These are phyloP conservation scores for Talaromyces sp. DNA, from an alignment of 2,329 filamentous ascomycete species.

Conservation along the genomic window DNA sequence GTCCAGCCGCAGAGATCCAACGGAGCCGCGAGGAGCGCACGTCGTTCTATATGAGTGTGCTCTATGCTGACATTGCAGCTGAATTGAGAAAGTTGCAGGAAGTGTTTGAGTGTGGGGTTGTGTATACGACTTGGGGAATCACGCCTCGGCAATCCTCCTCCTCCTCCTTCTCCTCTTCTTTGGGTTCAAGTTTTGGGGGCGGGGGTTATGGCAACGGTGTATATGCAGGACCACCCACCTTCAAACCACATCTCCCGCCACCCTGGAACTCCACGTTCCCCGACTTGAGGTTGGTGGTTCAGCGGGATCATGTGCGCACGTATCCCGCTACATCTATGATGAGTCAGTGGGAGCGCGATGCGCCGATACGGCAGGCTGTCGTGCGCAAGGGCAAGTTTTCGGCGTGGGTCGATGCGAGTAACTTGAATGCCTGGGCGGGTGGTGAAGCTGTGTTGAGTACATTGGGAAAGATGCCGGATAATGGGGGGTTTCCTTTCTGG, in stretches of 20 bases:
- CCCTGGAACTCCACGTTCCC: constrained; percentile 39
- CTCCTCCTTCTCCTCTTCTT: neutral
- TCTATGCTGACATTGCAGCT: constrained; percentile 30
- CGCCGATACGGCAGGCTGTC: constrained; percentile 33
- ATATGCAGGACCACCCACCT: constrained; percentile 24
- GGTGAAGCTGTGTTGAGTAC: constrained; percentile 29
- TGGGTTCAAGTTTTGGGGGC: neutral
- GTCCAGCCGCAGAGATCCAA: constrained; percentile 28
- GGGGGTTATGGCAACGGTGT: constrained; percentile 18
- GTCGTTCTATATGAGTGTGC: constrained; percentile 30
- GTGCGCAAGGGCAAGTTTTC: constrained; percentile 35
- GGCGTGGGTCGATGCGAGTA: constrained; percentile 34
- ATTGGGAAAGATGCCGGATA: constrained; percentile 26
- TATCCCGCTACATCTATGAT: constrained; percentile 35
- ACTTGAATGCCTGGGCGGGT: constrained; percentile 20
- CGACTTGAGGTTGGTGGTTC: constrained; percentile 36
- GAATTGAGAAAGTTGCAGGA: constrained; percentile 36
- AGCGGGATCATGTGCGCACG: constrained; percentile 33
- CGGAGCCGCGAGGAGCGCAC: constrained; percentile 26
- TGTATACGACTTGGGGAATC: constrained; percentile 36
- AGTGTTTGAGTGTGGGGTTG: constrained; percentile 37
- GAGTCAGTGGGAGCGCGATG: constrained; percentile 34
- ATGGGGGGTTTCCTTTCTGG: constrained; percentile 32
- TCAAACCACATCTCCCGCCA: constrained; percentile 34
- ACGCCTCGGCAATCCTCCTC: neutral